phyloP scores from a whole-genome alignment of 192 early-diverging fungal species.

The Mortierella claussenii region DNA sequence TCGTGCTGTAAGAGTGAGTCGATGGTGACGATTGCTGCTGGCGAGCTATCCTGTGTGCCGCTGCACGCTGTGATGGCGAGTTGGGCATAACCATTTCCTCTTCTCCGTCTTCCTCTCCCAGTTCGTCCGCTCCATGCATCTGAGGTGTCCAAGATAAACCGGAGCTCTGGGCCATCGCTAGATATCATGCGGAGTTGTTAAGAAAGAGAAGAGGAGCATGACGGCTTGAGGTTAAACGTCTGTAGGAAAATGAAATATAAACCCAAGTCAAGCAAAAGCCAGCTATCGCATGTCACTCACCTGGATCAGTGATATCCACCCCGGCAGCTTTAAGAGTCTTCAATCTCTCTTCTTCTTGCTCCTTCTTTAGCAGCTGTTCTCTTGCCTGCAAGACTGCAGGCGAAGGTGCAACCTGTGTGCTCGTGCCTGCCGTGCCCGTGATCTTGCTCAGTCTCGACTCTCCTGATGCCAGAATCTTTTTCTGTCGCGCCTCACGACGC shows the following conservation, averaged over 20 bases:
- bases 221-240: background rate
- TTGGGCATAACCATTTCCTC: slow-evolving; percentile 6
- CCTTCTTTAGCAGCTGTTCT: slow-evolving; percentile 37
- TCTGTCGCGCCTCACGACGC: slow-evolving; percentile 47
- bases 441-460: slow-evolving; percentile 52
- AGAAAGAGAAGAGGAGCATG: background rate
- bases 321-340: slow-evolving; percentile 15
- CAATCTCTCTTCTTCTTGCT: slow-evolving; percentile 34
- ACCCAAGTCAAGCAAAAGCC: too few species aligned
- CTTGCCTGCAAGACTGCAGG: slow-evolving; percentile 40
- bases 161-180: background rate
- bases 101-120: slow-evolving; percentile 6
- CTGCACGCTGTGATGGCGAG: slow-evolving; percentile 6
- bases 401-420: slow-evolving; percentile 40
- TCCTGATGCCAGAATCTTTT: slow-evolving; percentile 53
- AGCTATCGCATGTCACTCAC: too few species aligned
- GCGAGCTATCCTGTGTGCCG: slow-evolving; percentile 14
- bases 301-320: background rate
- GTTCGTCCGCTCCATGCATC: background rate
- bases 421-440: slow-evolving; percentile 44
- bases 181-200: too few species aligned
- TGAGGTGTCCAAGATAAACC: background rate
- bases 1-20: too few species aligned
- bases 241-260: background rate
- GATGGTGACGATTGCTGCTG: slow-evolving; percentile 8